Evolutionary conservation across 176 grass and related monocot genomes (phyloP).

Genomic region (Carex cristatella): DNA sequence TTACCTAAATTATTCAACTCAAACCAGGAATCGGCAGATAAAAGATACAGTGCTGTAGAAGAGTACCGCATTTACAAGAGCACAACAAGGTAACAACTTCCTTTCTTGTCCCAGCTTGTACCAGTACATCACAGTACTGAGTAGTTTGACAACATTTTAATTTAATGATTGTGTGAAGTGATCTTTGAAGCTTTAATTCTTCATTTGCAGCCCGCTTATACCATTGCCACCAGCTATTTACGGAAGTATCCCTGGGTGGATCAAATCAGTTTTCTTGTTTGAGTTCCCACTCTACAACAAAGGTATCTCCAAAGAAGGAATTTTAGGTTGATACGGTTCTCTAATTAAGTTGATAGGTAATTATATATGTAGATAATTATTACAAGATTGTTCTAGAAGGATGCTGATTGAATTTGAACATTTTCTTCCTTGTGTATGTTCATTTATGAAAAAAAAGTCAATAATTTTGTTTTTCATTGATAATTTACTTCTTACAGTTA

Average conservation of each 20-base stretch:
- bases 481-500: not conserved
- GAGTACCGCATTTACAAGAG: constrained; percentile 84
- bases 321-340: constrained; percentile 12
- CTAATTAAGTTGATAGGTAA: not conserved
- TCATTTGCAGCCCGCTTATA: constrained; percentile 70
- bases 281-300: constrained; percentile 85
- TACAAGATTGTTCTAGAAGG: not conserved
- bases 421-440: not conserved
- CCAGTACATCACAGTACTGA: not conserved
- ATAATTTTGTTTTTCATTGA: not conserved
- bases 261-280: constrained; percentile 76
- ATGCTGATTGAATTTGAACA: not conserved
- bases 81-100: constrained; percentile 55
- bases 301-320: constrained; percentile 24
- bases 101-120: not conserved
- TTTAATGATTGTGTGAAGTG: not conserved
- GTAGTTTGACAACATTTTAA: not conserved
- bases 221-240: constrained; percentile 65
- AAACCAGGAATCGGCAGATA: constrained; percentile 69
- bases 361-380: not conserved
- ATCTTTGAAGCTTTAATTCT: not conserved
- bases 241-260: constrained; percentile 67
- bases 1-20: constrained; percentile 2
- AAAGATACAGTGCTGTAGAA: constrained; percentile 38
- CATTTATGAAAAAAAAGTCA: not conserved